A percentile compares a stretch with the other conserved stretches of the same genome.
These are phyloP conservation scores for Allomyces macrogynus DNA, from an alignment of 192 early-diverging fungal genomes.

Conservation along the genomic window DNA sequence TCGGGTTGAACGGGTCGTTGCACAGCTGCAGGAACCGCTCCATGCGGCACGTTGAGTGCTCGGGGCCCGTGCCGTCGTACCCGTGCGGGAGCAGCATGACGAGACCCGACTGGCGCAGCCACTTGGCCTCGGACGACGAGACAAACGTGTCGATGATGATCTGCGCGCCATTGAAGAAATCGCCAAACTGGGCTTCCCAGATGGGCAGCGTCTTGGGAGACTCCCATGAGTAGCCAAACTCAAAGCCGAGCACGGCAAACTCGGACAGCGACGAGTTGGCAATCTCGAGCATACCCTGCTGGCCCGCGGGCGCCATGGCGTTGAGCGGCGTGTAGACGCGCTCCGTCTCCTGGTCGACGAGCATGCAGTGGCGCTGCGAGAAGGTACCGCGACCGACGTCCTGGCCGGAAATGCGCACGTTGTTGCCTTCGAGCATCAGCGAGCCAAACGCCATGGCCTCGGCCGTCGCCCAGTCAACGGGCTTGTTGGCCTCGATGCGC, in stretches of 20 bases:
- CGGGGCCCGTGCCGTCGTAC: constrained; percentile 87
- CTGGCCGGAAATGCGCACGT: constrained; percentile 87
- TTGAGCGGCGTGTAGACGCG: constrained; percentile 72
- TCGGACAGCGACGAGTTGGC: constrained; percentile 83
- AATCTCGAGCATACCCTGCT: constrained; percentile 53
- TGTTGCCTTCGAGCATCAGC: constrained; percentile 58
- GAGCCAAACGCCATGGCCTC: constrained; percentile 83
- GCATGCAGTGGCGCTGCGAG: constrained; percentile 90
- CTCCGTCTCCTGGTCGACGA: constrained; percentile 81
- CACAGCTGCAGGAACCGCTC: constrained; percentile 92
- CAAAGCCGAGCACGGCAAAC: constrained; percentile 87
- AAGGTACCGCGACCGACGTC: constrained; percentile 97
- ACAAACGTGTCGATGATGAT: constrained; percentile 88
- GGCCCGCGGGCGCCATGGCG: constrained; percentile 15
- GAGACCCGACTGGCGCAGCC: constrained; percentile 77
- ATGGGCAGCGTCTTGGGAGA: constrained; percentile 68
- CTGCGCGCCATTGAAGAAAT: constrained; percentile 92
- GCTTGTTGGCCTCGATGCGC: constrained; percentile 40
- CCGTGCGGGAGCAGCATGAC: constrained; percentile 93
- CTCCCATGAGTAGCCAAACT: constrained; percentile 84
- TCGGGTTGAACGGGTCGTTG: constrained; percentile 50
- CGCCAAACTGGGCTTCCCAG: constrained; percentile 98
- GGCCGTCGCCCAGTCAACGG: constrained; percentile 86
- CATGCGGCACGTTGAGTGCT: constrained; percentile 76
- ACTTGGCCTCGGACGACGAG: constrained; percentile 74